These are phyloP conservation scores for Vachellia pachyceras DNA, from an alignment of 306 rosid genomes.

Conservation along the genomic window DNA sequence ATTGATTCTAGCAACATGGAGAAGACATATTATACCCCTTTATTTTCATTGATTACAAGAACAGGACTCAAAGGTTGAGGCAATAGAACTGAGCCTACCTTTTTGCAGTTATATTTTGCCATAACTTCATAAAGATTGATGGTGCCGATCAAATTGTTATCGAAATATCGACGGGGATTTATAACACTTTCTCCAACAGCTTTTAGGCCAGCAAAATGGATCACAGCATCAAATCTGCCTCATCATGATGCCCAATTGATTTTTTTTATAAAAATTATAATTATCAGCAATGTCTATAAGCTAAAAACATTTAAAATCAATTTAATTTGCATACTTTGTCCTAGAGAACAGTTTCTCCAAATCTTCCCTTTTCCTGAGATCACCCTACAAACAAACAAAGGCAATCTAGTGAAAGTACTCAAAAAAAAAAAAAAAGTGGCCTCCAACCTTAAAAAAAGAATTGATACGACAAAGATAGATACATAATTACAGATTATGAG, in stretches of 20 bases:
- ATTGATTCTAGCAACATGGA: background rate
- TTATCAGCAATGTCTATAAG: background rate
- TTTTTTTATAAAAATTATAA: background rate
- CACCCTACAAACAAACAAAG: constrained; percentile 49
- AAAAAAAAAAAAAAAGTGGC: background rate
- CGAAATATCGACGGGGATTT: background rate
- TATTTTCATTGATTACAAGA: background rate
- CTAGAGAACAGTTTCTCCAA: constrained; percentile 48
- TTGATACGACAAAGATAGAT: background rate
- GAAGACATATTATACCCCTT: background rate
- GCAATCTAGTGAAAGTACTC: background rate
- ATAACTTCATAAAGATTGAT: constrained; percentile 16
- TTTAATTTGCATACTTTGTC: constrained; percentile 44
- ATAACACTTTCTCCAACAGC: constrained; percentile 12
- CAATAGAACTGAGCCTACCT: constrained; percentile 11
- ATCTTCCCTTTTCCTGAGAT: constrained; percentile 55
- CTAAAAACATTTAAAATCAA: background rate
- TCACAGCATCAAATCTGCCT: constrained; percentile 8
- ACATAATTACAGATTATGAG: background rate
- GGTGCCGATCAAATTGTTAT: constrained; percentile 8
- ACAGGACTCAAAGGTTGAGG: background rate
- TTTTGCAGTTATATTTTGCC: constrained; percentile 12
- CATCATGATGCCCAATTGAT: constrained; percentile 22
- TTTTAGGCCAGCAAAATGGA: constrained; percentile 1
- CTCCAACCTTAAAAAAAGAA: background rate